phyloP scores from a whole-genome alignment of 441 rosid species.

The Monsonia emarginata region DNA sequence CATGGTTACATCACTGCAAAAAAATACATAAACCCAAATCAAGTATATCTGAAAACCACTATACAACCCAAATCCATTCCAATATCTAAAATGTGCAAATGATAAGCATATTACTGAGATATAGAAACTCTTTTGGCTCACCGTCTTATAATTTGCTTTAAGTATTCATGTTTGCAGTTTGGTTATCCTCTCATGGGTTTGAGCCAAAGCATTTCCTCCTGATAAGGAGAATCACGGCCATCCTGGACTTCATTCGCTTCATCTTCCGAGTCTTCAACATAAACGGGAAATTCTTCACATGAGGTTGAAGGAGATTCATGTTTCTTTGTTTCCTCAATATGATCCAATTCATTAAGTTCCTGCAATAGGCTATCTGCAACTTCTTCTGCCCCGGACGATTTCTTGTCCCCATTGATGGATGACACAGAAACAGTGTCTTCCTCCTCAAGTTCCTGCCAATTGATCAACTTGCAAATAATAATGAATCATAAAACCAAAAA shows the following conservation, averaged over 20 bases:
- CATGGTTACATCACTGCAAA: no score
- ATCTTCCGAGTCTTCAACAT: slow-evolving; percentile 30
- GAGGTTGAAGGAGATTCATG: slow-evolving; percentile 22
- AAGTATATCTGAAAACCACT: no score
- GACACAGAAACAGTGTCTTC: neutral
- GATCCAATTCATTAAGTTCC: slow-evolving; percentile 18
- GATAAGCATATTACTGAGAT: neutral
- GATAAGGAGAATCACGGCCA: slow-evolving; percentile 14
- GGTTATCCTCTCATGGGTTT: slow-evolving; percentile 18
- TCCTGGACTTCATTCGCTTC: slow-evolving; percentile 6
- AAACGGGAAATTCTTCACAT: slow-evolving; percentile 13
- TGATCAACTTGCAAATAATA: slow-evolving; percentile 1
- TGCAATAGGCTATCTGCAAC: slow-evolving; percentile 19
- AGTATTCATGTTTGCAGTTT: slow-evolving; percentile 2
- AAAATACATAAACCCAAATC: no score
- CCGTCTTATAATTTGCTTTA: slow-evolving; percentile 7
- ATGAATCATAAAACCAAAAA: neutral
- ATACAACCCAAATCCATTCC: neutral
- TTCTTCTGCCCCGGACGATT: slow-evolving; percentile 19
- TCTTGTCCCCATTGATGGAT: neutral
- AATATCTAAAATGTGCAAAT: no score
- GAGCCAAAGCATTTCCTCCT: slow-evolving; percentile 9
- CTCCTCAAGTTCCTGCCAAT: slow-evolving; percentile 8
- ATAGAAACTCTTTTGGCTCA: neutral
- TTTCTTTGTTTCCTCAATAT: slow-evolving; percentile 3